These are phyloP conservation scores for Penicillium riverlandense DNA, from an alignment of 495 filamentous ascomycete species.

Conservation along the genomic window DNA sequence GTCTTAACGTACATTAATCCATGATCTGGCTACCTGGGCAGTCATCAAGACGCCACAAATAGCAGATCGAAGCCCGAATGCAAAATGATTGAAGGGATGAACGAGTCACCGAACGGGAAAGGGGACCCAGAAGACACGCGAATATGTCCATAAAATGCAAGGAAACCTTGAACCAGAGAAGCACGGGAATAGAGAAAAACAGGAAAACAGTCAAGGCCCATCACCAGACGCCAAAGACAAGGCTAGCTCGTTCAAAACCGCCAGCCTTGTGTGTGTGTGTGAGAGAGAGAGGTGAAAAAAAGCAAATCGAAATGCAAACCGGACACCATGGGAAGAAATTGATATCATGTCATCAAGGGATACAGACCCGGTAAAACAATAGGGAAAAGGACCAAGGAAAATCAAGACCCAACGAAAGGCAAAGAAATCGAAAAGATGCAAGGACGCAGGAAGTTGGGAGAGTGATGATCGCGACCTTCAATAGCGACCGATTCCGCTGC, in stretches of 20 bases:
- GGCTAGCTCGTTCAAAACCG: slow-evolving; percentile 25
- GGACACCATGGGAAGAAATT: slow-evolving; percentile 18
- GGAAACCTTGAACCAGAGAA: slow-evolving; percentile 17
- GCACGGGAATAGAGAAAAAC: too few relatives aligned
- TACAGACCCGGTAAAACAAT: slow-evolving; percentile 11
- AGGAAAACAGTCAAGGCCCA: slow-evolving; percentile 7
- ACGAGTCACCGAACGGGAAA: slow-evolving; percentile 22
- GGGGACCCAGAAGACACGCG: slow-evolving; percentile 20
- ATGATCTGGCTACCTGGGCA: slow-evolving; percentile 52
- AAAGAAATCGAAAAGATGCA: slow-evolving; percentile 12
- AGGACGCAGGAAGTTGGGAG: slow-evolving; percentile 7
- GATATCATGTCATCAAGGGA: slow-evolving; percentile 31
- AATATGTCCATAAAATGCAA: slow-evolving; percentile 28
- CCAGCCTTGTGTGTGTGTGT: slow-evolving; percentile 17
- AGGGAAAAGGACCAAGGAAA: slow-evolving; percentile 1
- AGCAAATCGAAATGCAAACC: slow-evolving; percentile 24
- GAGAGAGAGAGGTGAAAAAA: slow-evolving; percentile 11
- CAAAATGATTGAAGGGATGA: slow-evolving; percentile 20
- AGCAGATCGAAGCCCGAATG: slow-evolving; percentile 30
- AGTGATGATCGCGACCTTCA: slow-evolving; percentile 37
- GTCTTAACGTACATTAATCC: slow-evolving; percentile 76
- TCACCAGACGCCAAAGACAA: slow-evolving; percentile 32
- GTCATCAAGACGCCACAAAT: slow-evolving; percentile 41
- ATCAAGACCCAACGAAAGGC: slow-evolving; percentile 8
- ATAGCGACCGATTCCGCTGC: slow-evolving; percentile 65